Evolutionary conservation across 148 eudicot genomes (phyloP).

Genomic region (Fallopia convolvulus): DNA sequence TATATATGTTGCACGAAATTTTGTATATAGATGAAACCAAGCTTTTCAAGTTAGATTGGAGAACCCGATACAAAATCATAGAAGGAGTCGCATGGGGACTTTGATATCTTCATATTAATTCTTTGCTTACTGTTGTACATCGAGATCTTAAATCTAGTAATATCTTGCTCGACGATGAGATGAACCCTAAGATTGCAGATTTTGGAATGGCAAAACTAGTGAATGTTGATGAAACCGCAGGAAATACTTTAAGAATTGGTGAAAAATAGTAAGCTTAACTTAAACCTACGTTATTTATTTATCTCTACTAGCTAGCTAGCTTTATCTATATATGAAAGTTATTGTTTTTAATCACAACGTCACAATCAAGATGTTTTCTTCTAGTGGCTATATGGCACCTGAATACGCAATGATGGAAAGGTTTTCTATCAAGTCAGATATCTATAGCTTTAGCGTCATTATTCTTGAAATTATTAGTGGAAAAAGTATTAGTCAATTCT

Average conservation of each 20-base stretch:
- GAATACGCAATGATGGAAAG: constrained; percentile 6
- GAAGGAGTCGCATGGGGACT: constrained; percentile 9
- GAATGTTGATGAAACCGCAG: constrained; percentile 4
- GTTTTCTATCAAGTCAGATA: constrained; percentile 12
- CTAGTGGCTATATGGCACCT: constrained; percentile 6
- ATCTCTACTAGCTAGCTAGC: too few relatives aligned
- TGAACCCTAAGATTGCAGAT: constrained; percentile 12
- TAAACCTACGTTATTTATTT: not conserved
- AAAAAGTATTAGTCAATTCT: not conserved
- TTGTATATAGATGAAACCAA: not conserved
- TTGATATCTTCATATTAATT: constrained; percentile 7
- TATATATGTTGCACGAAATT: not conserved
- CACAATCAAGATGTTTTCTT: not conserved
- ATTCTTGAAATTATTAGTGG: constrained; percentile 3
- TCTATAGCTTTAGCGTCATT: not conserved
- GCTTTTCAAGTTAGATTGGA: not conserved
- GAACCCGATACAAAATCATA: constrained; percentile 6
- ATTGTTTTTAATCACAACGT: not conserved
- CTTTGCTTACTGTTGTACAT: not conserved
- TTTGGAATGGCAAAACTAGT: constrained; percentile 14
- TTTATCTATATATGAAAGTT: too few relatives aligned
- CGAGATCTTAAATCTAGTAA: constrained; percentile 12
- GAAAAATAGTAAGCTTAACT: constrained; percentile 10
- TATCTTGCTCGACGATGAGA: constrained; percentile 1
- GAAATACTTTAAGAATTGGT: constrained; percentile 5